Percentiles rank a stretch among this genome's conserved stretches.
These are phyloP conservation scores for Hanseniaspora taiwanica DNA, from an alignment of 805 yeast species.

Conservation along the genomic window DNA sequence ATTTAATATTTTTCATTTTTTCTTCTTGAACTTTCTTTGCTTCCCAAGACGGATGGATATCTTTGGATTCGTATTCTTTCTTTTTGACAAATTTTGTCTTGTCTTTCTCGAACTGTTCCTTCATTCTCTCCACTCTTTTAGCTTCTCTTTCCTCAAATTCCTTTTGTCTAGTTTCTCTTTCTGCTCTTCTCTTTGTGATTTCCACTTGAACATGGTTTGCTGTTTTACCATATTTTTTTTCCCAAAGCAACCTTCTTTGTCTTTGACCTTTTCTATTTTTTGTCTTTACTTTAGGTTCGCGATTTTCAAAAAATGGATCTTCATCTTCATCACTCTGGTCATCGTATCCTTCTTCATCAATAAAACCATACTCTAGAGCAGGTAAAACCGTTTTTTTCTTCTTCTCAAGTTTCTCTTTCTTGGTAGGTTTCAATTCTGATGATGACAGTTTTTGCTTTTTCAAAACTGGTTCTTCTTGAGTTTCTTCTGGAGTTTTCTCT, in stretches of 20 bases:
- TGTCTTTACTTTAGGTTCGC: slow-evolving; percentile 34
- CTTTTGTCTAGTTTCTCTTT: slow-evolving; percentile 42
- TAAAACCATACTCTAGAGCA: slow-evolving; percentile 49
- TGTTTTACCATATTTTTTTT: slow-evolving; percentile 62
- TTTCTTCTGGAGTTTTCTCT: too few species aligned
- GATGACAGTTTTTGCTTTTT: too few species aligned
- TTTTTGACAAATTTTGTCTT: slow-evolving; percentile 9
- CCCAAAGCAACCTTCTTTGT: slow-evolving; percentile 96
- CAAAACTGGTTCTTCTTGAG: too few species aligned
- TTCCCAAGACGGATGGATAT: slow-evolving; percentile 95
- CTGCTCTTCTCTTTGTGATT: slow-evolving; percentile 37
- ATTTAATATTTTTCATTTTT: slow-evolving; percentile 47
- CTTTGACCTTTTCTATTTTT: slow-evolving; percentile 95
- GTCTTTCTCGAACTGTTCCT: slow-evolving; percentile 25
- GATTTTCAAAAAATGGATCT: slow-evolving; percentile 36
- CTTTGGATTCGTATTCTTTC: slow-evolving; percentile 15
- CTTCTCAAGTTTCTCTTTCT: slow-evolving; percentile 20
- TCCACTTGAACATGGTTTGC: slow-evolving; percentile 79
- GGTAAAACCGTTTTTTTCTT: slow-evolving; percentile 37
- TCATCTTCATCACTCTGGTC: slow-evolving; percentile 50
- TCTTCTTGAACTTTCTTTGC: slow-evolving; percentile 73
- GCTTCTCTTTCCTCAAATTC: slow-evolving; percentile 65
- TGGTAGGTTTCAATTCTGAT: slow-evolving; percentile 8
- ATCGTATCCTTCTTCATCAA: slow-evolving; percentile 14
- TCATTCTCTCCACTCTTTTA: slow-evolving; percentile 33